Evolutionary conservation across 352 stramenopile species (phyloP), one percentile per base, ranked within the genome.

Genomic region (Pythium dissimile): DNA sequence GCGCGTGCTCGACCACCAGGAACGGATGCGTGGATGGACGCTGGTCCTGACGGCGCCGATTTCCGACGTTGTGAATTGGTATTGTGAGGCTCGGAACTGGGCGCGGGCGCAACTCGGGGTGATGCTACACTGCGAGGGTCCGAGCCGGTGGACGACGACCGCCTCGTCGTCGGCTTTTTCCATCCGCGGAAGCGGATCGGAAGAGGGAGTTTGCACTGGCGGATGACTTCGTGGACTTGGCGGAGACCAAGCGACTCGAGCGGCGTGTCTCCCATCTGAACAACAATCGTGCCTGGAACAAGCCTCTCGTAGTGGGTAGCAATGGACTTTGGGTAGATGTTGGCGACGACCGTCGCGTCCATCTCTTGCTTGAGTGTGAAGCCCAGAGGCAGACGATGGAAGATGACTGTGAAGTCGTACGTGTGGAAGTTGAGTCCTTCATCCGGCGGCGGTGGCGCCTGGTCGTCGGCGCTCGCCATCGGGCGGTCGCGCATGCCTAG

Each of bases 141-240:
- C 1, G 53, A 45, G 2, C 42, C n/a, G 18, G 10, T 44, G 20
- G 64, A 53, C 2, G 49, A 64, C 10, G 27, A 32, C 15, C 37
- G 53, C 18, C 54, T 37, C 4, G 39, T 20, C 18, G 67, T 48
- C 15, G 69, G 67, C 38, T 73, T 69, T 42, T 62, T 67, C 53
- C 64, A 73, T 15, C 72, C 78, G 9, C 69, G 67, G 27, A 95
- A 95, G 8, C 49, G 47, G 37, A 94, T 94, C 20, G 73, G 63
- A 28, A 95, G 58, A 12, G 86, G 86, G 32, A 92, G 65, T 30
- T 59, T 61, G n/a, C 80, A 82, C 26, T 84, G 84, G 55, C 84
- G 86, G 48, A 95, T 94, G 23, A 92, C 51, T 27, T 89, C 83
- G 64, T 95, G 86, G 43, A 94, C 82, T 32, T 95, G 82, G 7